phyloP scores from a whole-genome alignment of 768 basidiomycete genomes.

The Infundibulicybe gibba region DNA sequence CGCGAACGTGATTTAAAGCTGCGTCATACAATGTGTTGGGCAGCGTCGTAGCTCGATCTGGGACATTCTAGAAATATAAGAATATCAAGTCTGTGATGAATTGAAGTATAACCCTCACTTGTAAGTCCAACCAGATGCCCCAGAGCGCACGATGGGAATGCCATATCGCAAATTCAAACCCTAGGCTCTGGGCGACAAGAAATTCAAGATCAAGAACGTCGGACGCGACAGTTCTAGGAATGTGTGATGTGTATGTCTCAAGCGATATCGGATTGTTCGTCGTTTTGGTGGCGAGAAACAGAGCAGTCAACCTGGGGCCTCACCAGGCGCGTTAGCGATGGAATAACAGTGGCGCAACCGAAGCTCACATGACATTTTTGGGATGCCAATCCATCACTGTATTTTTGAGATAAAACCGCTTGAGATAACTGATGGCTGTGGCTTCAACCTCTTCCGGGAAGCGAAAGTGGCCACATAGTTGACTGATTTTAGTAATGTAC shows the following conservation, averaged over 20 bases:
- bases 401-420: constrained; percentile 95
- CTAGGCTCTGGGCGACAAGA: constrained; percentile 89
- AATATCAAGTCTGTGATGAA: neutral
- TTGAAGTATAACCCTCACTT: constrained; percentile 43
- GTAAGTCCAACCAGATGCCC: constrained; percentile 86
- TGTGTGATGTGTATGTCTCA: constrained; percentile 78
- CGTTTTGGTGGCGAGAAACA: constrained; percentile 96
- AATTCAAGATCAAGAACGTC: constrained; percentile 96
- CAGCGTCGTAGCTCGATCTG: constrained; percentile 44
- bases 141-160: constrained; percentile 86
- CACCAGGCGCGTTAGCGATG: no score
- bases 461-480: constrained; percentile 79
- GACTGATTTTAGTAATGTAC: constrained; percentile 83
- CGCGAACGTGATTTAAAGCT: constrained; percentile 64
- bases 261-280: constrained; percentile 92
- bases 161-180: constrained; percentile 94
- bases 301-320: constrained; percentile 76
- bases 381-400: constrained; percentile 99
- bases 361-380: constrained; percentile 86
- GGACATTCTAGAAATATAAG: constrained; percentile 44
- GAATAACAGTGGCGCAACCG: no score
- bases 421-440: constrained; percentile 88
- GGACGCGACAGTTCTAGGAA: constrained; percentile 74
- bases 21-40: constrained; percentile 57
- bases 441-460: constrained; percentile 93